Conservation (phyloP, 805 yeast species). For the Candida maltosa region DNA sequence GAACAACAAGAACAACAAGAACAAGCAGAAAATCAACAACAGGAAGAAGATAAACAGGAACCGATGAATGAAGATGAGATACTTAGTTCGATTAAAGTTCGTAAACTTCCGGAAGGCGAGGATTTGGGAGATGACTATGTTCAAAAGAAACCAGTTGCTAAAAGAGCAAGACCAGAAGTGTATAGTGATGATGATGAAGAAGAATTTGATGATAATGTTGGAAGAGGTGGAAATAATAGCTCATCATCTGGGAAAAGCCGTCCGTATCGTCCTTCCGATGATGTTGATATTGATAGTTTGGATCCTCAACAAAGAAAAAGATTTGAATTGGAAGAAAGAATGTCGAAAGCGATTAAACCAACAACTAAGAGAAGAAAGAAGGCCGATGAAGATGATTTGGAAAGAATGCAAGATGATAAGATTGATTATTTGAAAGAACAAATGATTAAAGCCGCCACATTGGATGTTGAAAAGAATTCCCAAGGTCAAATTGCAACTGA, state of each 20-base stretch:
- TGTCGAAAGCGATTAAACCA: constrained; percentile 73
- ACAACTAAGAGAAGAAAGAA: constrained; percentile 58
- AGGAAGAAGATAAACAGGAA: constrained; percentile 14
- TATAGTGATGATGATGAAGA: neutral
- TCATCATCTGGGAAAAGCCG: neutral
- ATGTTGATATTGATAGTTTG: constrained; percentile 20
- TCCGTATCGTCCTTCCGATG: constrained; percentile 3
- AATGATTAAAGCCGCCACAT: constrained; percentile 85
- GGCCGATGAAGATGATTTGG: constrained; percentile 89
- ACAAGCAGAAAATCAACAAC: constrained; percentile 6
- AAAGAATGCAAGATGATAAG: constrained; percentile 90
- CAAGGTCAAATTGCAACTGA: constrained; percentile 69
- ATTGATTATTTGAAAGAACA: constrained; percentile 77
- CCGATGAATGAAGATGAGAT: constrained; percentile 21
- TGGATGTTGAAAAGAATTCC: constrained; percentile 59
- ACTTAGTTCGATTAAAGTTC: constrained; percentile 18
- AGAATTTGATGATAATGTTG: too few species aligned
- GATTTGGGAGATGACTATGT: constrained; percentile 15
- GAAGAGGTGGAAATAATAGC: neutral
- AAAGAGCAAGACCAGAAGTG: constrained; percentile 11
- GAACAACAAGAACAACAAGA: constrained; percentile 8
- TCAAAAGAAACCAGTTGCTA: constrained; percentile 26
- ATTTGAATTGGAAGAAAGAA: constrained; percentile 73
- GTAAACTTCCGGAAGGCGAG: constrained; percentile 13
- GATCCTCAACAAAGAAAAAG: constrained; percentile 50